Base-by-base conservation (phyloP, 441 rosid species). In the Geranium incanum region DNA sequence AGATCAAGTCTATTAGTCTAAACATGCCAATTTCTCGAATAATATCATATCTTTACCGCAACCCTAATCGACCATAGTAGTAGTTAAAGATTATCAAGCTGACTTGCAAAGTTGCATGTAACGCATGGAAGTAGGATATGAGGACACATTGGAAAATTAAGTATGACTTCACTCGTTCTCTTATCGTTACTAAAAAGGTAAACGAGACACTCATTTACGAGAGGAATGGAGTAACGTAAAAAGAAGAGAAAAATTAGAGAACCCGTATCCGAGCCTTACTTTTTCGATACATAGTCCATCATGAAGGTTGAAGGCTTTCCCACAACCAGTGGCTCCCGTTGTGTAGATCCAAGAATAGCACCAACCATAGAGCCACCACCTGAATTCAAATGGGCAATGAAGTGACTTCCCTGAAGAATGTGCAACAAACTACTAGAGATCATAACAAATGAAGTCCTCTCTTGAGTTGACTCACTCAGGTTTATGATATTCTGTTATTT, bases 351-450 rank as follows among this genome's bases (percentile, higher is more conserved):
- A 12, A 72, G 55, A 28, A 89, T 65, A 68, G 94, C 94, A 76
- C 94, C 94, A 67, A 87, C 89, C 94, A 89, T 89, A 43, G 94
- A 89, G 63, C 94, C 94, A 64, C 94, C 94, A 71, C 94, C 94
- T 88, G 78, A 79, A 9, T 72, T 55, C 39, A 64, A 74, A 45
- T n/a, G 55, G 67, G 15, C 21, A 28, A 65, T 8, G 6, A 7
- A 67, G 57, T 66, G 37, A 38, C 64, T 59, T 59, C 9, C 5
- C 64, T 6, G 64, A 59, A 59, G 13, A 59, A 18, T 8, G 4
- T 21, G 28, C 21, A 59, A 21, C 5, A 59, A 59, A 59, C 28
- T 8, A 19, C 7, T 19, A 19, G 12, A 59, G 28, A 59, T 48
- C 11, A 59, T 59, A 28, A 16, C 7, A 5, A 59, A 59, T 16